Conservation (phyloP, 371 early-diverging fungal genomes). For the Modicella reniformis region DNA sequence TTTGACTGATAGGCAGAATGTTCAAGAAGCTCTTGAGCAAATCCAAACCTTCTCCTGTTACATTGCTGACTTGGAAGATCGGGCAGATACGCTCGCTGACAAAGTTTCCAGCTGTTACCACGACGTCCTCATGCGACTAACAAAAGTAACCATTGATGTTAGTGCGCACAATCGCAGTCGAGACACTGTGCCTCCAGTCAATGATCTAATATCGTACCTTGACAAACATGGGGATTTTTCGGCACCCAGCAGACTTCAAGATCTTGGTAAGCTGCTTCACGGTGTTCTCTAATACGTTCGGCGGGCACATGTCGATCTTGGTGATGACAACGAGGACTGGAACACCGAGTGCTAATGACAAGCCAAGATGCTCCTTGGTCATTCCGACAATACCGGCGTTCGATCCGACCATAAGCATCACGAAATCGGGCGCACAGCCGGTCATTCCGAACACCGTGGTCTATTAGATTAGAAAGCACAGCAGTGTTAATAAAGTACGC, state of each 20-base stretch:
- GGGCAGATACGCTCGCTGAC: constrained; percentile 90
- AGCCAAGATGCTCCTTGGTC: constrained; percentile 93
- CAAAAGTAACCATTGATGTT: neutral
- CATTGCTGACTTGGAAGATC: constrained; percentile 92
- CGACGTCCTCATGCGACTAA: constrained; percentile 69
- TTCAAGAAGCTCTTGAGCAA: constrained; percentile 86
- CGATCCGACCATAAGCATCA: constrained; percentile 91
- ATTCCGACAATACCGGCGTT: constrained; percentile 94
- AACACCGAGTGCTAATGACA: constrained; percentile 84
- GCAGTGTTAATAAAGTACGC: neutral
- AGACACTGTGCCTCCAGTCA: neutral
- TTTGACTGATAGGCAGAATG: constrained; percentile 74
- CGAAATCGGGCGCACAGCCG: constrained; percentile 89
- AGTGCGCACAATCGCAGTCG: neutral
- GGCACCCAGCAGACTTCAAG: constrained; percentile 87
- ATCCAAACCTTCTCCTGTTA: constrained; percentile 89
- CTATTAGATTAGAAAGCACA: constrained; percentile 13
- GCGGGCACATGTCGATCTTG: constrained; percentile 92
- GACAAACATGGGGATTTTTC: constrained; percentile 91
- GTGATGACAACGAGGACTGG: constrained; percentile 92
- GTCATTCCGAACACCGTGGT: constrained; percentile 95
- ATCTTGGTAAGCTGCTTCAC: constrained; percentile 84
- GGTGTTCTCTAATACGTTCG: constrained; percentile 83
- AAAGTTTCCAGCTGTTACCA: constrained; percentile 83
- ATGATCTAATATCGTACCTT: constrained; percentile 57